These are phyloP conservation scores for Penicillium waksmanii DNA, from an alignment of 495 filamentous ascomycete species.

Conservation along the genomic window DNA sequence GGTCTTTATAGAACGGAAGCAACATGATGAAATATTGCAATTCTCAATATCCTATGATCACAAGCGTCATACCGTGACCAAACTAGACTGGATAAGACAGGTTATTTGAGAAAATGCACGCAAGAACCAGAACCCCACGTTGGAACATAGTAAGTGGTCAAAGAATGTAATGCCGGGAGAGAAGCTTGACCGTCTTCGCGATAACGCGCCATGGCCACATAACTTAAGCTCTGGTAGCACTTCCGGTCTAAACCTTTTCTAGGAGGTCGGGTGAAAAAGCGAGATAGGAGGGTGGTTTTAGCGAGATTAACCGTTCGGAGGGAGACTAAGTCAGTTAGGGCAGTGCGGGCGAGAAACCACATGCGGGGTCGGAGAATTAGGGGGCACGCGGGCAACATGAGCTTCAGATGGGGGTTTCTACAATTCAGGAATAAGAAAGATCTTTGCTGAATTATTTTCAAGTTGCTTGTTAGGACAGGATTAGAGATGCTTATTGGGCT, in stretches of 20 bases:
- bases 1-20: neutral
- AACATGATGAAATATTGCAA: neutral
- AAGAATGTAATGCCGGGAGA: neutral
- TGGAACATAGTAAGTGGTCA: neutral
- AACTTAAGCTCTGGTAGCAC: neutral
- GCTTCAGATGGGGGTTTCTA: neutral
- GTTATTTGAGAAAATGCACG: conserved; percentile 10
- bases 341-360: conserved; percentile 4
- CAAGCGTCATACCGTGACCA: neutral
- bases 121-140: neutral
- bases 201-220: conserved; percentile 1
- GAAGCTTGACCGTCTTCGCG: neutral
- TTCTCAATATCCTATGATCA: too few species aligned
- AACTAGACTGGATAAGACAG: conserved; percentile 14
- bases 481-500: neutral
- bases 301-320: neutral
- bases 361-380: conserved; percentile 3
- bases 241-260: neutral
- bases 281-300: neutral
- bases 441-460: neutral
- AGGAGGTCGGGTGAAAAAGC: conserved; percentile 4
- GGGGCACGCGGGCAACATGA: neutral
- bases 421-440: neutral
- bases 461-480: neutral
- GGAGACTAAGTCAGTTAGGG: neutral